A percentile compares a stretch with the other conserved stretches of the same genome.
Evolutionary conservation across 2,329 filamentous ascomycete genomes (phyloP).

Genomic region (Fusarium drepaniforme): DNA sequence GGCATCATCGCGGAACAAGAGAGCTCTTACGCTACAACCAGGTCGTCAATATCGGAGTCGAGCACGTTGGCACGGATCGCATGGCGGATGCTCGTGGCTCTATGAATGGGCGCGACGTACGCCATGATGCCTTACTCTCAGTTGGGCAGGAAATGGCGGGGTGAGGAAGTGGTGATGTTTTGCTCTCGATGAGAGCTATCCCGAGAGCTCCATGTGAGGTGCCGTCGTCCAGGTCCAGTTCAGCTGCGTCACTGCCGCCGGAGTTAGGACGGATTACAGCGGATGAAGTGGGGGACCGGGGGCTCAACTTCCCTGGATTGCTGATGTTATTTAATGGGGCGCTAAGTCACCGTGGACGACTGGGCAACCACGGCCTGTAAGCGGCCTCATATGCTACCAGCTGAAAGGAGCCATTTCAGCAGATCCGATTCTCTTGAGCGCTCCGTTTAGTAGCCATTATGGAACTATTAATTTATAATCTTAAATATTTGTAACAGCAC

Average conservation of each 20-base stretch:
- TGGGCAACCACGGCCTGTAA: neutral
- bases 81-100: conserved; percentile 90
- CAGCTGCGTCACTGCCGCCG: conserved; percentile 41
- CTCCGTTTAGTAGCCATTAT: neutral
- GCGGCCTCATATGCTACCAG: neutral
- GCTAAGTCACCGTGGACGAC: neutral
- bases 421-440: neutral
- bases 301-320: conserved; percentile 16
- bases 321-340: conserved; percentile 20
- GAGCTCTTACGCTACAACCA: conserved; percentile 84
- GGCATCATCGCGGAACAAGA: conserved; percentile 21
- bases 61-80: conserved; percentile 86
- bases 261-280: conserved; percentile 44
- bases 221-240: conserved; percentile 18
- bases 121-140: conserved; percentile 72
- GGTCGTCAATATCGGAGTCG: conserved; percentile 78
- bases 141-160: conserved; percentile 1
- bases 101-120: conserved; percentile 93
- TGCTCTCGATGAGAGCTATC: conserved; percentile 43
- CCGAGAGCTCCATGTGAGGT: conserved; percentile 41
- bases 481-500: neutral
- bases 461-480: neutral
- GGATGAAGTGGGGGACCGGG: conserved; percentile 35
- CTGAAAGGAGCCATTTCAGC: neutral
- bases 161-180: conserved; percentile 18